Percentiles rank a stretch among this genome's conserved stretches.
phyloP scores from a whole-genome alignment of 257 asterid genomes.

The Nicotiana sylvestris region DNA sequence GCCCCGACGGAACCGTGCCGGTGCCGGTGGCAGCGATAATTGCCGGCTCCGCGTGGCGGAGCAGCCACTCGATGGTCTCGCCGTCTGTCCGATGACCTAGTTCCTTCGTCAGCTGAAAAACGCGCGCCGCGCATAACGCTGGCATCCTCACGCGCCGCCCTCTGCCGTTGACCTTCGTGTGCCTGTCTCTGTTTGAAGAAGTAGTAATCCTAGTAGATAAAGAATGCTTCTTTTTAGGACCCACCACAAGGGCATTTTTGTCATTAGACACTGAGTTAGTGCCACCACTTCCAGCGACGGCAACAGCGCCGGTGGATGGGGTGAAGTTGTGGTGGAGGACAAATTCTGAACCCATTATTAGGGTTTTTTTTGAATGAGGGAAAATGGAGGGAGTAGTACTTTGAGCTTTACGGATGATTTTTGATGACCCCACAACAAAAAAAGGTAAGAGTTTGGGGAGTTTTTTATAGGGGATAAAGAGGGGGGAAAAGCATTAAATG shows the following conservation, averaged over 20 bases:
- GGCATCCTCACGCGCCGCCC: conserved; percentile 90
- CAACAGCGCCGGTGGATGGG: no score
- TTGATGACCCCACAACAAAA: conserved; percentile 20
- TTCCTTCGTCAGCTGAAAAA: conserved; percentile 77
- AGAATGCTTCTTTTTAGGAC: conserved; percentile 3
- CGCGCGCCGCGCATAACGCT: conserved; percentile 67
- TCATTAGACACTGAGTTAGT: not conserved
- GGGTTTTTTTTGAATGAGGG: not conserved
- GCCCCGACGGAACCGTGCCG: conserved; percentile 51
- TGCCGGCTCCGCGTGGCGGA: conserved; percentile 60
- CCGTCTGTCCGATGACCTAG: conserved; percentile 78
- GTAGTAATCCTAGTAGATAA: not conserved
- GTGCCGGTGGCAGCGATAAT: conserved; percentile 65
- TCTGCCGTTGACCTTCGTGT: conserved; percentile 81
- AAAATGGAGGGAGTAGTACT: not conserved
- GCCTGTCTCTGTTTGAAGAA: conserved; percentile 52
- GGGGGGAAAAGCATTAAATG: not conserved
- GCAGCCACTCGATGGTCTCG: conserved; percentile 84
- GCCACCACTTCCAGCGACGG: not conserved
- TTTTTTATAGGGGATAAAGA: not conserved
- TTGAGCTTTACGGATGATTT: not conserved
- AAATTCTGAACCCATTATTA: conserved; percentile 18
- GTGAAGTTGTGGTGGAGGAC: not conserved
- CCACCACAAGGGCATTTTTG: not conserved
- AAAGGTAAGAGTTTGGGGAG: not conserved